Evolutionary conservation across 2,329 filamentous ascomycete genomes (phyloP).

Genomic region (Periconia sp.): DNA sequence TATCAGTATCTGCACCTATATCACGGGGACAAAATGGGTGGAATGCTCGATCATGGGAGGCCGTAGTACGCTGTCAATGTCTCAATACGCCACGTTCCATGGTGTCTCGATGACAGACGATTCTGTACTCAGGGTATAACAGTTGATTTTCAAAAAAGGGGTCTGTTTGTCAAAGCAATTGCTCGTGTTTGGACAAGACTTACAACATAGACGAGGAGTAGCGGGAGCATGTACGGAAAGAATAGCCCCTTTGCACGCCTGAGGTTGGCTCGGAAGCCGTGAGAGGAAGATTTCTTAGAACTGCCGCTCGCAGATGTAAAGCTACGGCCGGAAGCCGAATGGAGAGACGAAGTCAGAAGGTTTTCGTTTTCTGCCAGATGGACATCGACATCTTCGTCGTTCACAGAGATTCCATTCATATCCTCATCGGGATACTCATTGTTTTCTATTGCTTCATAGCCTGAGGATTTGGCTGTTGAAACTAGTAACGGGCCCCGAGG

Average conservation of each 20-base stretch:
- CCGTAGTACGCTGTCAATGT: too few relatives aligned
- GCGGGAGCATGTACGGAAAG: conserved; percentile 81
- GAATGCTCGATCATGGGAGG: too few relatives aligned
- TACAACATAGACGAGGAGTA: conserved; percentile 88
- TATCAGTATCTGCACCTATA: not conserved
- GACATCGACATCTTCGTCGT: conserved; percentile 10
- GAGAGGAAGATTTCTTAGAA: conserved; percentile 15
- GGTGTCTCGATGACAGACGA: too few relatives aligned
- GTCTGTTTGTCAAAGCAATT: too few relatives aligned
- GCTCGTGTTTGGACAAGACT: not conserved
- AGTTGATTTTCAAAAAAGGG: too few relatives aligned
- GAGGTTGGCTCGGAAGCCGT: conserved; percentile 55
- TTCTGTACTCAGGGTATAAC: too few relatives aligned
- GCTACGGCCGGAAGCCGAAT: conserved; percentile 33
- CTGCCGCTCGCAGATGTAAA: conserved; percentile 19
- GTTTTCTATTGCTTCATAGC: conserved; percentile 58
- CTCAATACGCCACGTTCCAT: too few relatives aligned
- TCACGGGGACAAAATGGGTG: too few relatives aligned
- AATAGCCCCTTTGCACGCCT: conserved; percentile 70
- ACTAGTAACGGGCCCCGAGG: conserved; percentile 67
- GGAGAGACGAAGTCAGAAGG: conserved; percentile 37
- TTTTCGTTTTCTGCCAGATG: conserved; percentile 33
- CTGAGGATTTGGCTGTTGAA: conserved; percentile 44
- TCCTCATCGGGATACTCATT: conserved; percentile 37
- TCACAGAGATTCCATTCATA: conserved; percentile 5